A percentile compares a stretch with the other conserved stretches of the same genome.
Conservation (phyloP, 495 filamentous ascomycete species). For the Xylaria grammica region DNA sequence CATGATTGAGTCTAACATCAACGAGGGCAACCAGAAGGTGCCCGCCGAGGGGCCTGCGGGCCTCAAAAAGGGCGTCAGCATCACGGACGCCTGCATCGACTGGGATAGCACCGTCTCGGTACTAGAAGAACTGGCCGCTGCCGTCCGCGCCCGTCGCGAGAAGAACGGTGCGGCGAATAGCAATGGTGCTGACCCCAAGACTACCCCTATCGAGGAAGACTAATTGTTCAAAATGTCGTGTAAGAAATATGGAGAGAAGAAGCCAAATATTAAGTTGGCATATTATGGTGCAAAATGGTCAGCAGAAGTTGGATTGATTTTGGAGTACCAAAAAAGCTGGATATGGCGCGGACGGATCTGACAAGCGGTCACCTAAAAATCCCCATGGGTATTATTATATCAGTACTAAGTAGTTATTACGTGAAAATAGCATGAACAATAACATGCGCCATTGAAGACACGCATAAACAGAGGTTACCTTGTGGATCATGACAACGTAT, state of each 20-base stretch:
- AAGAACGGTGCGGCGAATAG: slow-evolving; percentile 38
- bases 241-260: slow-evolving; percentile 7
- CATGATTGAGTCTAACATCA: slow-evolving; percentile 98
- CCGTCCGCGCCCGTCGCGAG: slow-evolving; percentile 77
- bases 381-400: not conserved
- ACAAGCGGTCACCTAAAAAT: not conserved
- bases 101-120: slow-evolving; percentile 89
- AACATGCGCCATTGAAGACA: not conserved
- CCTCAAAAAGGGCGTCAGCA: slow-evolving; percentile 90
- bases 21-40: slow-evolving; percentile 94
- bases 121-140: slow-evolving; percentile 83
- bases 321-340: not conserved
- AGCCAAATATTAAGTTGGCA: slow-evolving; percentile 3
- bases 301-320: not conserved
- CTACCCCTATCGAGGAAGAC: slow-evolving; percentile 51
- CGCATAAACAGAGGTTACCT: not conserved
- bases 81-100: slow-evolving; percentile 96
- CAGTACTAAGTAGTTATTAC: too few species aligned
- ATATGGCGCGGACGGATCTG: slow-evolving; percentile 3
- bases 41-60: slow-evolving; percentile 78
- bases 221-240: slow-evolving; percentile 29
- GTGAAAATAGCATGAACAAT: not conserved
- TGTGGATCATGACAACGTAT: too few species aligned
- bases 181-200: slow-evolving; percentile 30
- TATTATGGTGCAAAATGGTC: slow-evolving; percentile 1